Base-by-base conservation (phyloP, 257 asterid genomes). In the Solanum medicagineum region DNA sequence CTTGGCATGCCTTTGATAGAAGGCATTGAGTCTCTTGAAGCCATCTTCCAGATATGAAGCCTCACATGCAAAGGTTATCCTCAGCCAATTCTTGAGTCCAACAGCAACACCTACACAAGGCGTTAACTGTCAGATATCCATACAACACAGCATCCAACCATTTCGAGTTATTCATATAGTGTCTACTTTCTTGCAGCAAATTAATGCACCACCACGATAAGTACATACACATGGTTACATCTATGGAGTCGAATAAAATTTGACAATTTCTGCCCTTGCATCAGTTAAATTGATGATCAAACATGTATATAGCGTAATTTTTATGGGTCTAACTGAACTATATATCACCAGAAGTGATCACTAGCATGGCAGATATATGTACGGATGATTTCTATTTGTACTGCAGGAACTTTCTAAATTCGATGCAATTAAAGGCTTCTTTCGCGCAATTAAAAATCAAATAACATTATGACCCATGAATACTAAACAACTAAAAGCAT, bases 81-180 rank as follows among this genome's bases (percentile, higher is more conserved):
- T 92, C 17, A 95, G 88, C 97, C 97, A 95, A 86, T 95, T 90
- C 92, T 93, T 92, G 81, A 91, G 88, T 60, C 99, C 98, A 26
- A 95, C 91, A 63, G 92, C 91, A 51, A 87, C 14, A 81, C 99
- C 99, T 95, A 90, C 90, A 83, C 14, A n/a, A 47, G 51, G 42
- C 12, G 13, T 24, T 44, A 59, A 59, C 15, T 79, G 20, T 84
- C 45, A 84, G 47, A 83, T 51, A 68, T 56, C 20, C 44, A 19
- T 17, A 49, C 62, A 26, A 29, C 82, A 75, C 8, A 49, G 82
- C 60, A 75, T 49, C n/a, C 19, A 16, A 24, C 42, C n/a, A 47
- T 13, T 47, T 75, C 1, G 2, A 16, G 51, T 36, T 40, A 19
- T 70, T 17, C 29, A 26, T 26, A 26, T 26, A 26, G 29, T 26